Base-by-base conservation (phyloP, 2,329 filamentous ascomycete species). In the Aspergillus chevalieri region DNA sequence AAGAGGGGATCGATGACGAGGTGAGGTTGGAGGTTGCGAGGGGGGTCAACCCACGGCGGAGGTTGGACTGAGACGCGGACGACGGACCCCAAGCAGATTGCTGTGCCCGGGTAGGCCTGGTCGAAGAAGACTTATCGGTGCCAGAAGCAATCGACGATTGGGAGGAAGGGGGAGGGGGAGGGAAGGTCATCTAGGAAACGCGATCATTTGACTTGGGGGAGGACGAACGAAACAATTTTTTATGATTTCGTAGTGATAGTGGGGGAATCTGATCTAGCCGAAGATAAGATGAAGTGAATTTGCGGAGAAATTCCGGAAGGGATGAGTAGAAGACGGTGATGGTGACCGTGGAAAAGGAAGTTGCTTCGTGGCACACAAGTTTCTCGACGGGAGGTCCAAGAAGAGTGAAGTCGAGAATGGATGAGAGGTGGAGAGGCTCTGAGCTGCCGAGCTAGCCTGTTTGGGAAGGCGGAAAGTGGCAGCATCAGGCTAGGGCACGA, bases 81-180 rank as follows among this genome's bases (percentile, higher is more conserved):
- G 74, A 71, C 65, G 74, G 71, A 72, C 76, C 78, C 79, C 79
- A 82, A 66, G 76, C 72, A 68, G 76, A 75, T 73, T 78, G 75
- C 72, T 79, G 74, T 60, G 67, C 60, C 60, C 67, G 67, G 57
- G 61, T 62, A 61, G 71, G 62, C 58, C 71, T 69, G 64, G 66
- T 65, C 63, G 70, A 70, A 59, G 70, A 71, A 60, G 68, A 67
- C 63, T 73, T 74, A 65, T 73, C 71, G 62, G 71, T 69, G 71
- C 71, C 72, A 68, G 73, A 74, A 73, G 71, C 70, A 73, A 73
- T 75, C 69, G 71, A 74, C 61, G 73, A 74, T 68, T 76, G 74
- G 67, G 74, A 66, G 65, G 73, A 74, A 70, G 68, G 69, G 64
- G 70, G 72, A 69, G 74, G 72, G 68, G 74, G 72, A 75, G 72